Evolutionary conservation across 2,329 filamentous ascomycete genomes (phyloP).

Genomic region (Graphilbum fragrans): DNA sequence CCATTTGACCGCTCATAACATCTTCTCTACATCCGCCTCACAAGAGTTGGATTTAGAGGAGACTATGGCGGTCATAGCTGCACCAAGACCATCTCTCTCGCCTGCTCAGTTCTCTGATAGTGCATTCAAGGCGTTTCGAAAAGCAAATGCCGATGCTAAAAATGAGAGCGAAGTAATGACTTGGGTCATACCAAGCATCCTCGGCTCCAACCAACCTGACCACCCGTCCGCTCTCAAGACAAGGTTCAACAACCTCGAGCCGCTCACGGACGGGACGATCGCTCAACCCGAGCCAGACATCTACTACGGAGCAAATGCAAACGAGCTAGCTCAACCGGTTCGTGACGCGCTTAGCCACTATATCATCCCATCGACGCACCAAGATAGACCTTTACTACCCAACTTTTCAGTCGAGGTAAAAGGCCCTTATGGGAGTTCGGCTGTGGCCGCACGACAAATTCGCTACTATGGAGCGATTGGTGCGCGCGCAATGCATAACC

Average conservation of each 20-base stretch:
- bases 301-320: constrained; percentile 17
- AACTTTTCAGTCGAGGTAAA: constrained; percentile 31
- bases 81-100: constrained; percentile 21
- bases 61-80: constrained; percentile 15
- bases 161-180: constrained; percentile 22
- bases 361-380: constrained; percentile 20
- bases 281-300: constrained; percentile 18
- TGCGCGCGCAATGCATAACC: constrained; percentile 21
- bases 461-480: constrained; percentile 24
- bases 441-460: constrained; percentile 21
- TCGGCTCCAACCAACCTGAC: constrained; percentile 13
- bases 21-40: constrained; percentile 17
- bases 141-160: constrained; percentile 15
- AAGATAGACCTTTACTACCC: constrained; percentile 18
- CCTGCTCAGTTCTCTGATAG: constrained; percentile 19
- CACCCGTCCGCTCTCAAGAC: constrained; percentile 14
- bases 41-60: constrained; percentile 19
- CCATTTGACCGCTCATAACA: constrained; percentile 20
- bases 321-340: constrained; percentile 14
- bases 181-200: constrained; percentile 20
- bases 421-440: constrained; percentile 17
- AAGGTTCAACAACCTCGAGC: constrained; percentile 21
- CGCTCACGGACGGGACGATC: constrained; percentile 20
- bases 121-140: constrained; percentile 17
- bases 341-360: constrained; percentile 13